Evolutionary conservation across 768 basidiomycete species (phyloP).

Genomic region (Cystofilobasidium macerans): DNA sequence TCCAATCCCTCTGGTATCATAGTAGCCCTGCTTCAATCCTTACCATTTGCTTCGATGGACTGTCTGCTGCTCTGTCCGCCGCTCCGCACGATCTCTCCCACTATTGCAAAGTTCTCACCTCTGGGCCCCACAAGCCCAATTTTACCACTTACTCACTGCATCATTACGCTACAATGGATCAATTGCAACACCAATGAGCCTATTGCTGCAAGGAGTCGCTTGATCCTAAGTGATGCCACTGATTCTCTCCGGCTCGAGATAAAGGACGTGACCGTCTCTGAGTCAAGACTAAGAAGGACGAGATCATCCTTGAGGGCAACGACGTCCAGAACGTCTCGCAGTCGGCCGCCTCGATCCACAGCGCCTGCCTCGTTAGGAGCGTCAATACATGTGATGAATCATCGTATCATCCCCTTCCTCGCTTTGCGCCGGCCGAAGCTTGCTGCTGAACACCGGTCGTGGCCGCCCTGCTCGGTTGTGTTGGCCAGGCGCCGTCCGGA

Average conservation of each 20-base stretch:
- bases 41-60: too few relatives aligned
- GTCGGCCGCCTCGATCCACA: constrained; percentile 95
- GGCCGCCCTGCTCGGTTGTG: not conserved
- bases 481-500: constrained; percentile 12
- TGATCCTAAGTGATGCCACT: too few relatives aligned
- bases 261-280: constrained; percentile 68
- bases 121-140: too few relatives aligned
- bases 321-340: constrained; percentile 96
- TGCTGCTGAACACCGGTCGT: not conserved
- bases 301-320: constrained; percentile 83
- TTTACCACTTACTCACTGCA: too few relatives aligned
- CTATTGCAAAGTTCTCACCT: too few relatives aligned
- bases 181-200: too few relatives aligned
- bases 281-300: constrained; percentile 88
- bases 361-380: constrained; percentile 53
- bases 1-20: not conserved
- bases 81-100: too few relatives aligned
- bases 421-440: not conserved
- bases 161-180: too few relatives aligned
- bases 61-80: too few relatives aligned
- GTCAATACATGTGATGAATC: not conserved
- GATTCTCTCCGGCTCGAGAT: too few relatives aligned
- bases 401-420: not conserved
- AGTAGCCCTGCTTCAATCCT: too few relatives aligned
- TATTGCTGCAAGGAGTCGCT: too few relatives aligned